Percentiles rank a stretch among this genome's conserved stretches.
phyloP scores from a whole-genome alignment of 495 filamentous ascomycete genomes.

The Penicillium canariense region DNA sequence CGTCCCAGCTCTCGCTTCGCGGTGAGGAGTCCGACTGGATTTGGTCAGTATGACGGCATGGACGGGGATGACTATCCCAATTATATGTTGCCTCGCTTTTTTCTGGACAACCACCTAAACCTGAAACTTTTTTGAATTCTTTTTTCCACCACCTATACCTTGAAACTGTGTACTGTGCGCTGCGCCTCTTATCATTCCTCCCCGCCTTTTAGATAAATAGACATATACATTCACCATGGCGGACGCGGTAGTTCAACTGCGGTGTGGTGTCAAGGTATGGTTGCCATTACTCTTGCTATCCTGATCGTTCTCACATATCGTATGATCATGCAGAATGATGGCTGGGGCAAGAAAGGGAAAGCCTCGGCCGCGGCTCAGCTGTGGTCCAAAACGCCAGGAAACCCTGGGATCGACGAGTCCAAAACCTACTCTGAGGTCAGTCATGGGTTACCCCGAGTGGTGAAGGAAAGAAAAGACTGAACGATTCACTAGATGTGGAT shows the following conservation, averaged over 20 bases:
- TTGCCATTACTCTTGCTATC: neutral
- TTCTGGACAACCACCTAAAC: too few species aligned
- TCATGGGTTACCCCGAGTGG: too few species aligned
- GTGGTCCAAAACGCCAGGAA: conserved; percentile 45
- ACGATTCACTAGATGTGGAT: conserved; percentile 63
- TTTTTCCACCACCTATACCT: too few species aligned
- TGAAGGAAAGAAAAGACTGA: neutral
- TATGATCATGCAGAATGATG: conserved; percentile 42
- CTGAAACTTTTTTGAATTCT: too few species aligned
- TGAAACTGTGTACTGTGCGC: too few species aligned
- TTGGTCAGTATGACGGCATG: conserved; percentile 20
- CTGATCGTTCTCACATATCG: neutral
- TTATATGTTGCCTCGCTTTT: too few species aligned
- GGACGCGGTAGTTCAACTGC: conserved; percentile 41
- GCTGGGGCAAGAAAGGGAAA: conserved; percentile 48
- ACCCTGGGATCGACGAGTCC: conserved; percentile 35
- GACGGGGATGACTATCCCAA: too few species aligned
- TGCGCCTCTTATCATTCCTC: too few species aligned
- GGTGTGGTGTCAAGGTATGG: conserved; percentile 43
- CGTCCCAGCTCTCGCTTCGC: neutral
- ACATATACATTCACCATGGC: conserved; percentile 20
- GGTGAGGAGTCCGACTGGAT: neutral
- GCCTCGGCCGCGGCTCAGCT: conserved; percentile 41
- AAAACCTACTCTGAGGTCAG: conserved; percentile 47
- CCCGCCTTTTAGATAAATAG: neutral